Evolutionary conservation across 768 basidiomycete genomes (phyloP).

Genomic region (Sarcomyxa edulis): DNA sequence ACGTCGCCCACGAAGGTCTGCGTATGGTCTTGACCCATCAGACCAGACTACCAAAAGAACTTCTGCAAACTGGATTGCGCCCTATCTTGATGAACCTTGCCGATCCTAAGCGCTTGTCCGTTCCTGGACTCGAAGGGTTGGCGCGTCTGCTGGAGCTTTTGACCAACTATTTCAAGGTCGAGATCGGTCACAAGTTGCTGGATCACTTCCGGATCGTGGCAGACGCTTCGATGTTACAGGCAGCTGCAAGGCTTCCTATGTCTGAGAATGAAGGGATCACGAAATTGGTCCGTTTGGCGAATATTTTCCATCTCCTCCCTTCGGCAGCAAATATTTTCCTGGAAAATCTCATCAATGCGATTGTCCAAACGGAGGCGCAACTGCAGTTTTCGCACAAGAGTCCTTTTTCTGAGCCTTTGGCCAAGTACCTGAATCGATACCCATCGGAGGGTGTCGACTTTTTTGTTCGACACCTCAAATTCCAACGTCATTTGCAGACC

Average conservation of each 20-base stretch:
- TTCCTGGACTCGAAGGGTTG: constrained; percentile 88
- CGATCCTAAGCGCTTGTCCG: constrained; percentile 90
- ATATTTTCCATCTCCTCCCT: constrained; percentile 95
- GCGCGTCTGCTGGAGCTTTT: constrained; percentile 90
- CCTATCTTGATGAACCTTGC: constrained; percentile 98
- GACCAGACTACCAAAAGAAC: constrained; percentile 88
- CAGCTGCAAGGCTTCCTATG: constrained; percentile 73
- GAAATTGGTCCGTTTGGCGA: constrained; percentile 90
- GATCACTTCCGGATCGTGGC: constrained; percentile 95
- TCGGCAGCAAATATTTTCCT: constrained; percentile 91
- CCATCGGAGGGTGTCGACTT: constrained; percentile 81
- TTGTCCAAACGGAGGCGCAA: constrained; percentile 88
- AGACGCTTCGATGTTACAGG: constrained; percentile 78
- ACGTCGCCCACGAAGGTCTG: constrained; percentile 91
- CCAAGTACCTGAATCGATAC: constrained; percentile 88
- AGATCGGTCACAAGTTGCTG: constrained; percentile 94
- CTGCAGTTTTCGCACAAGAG: constrained; percentile 87
- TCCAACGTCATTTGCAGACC: constrained; percentile 77
- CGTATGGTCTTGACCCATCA: constrained; percentile 86
- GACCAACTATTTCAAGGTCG: constrained; percentile 99
- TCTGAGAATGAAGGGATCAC: constrained; percentile 88
- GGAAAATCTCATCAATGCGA: constrained; percentile 76
- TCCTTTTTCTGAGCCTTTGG: constrained; percentile 91
- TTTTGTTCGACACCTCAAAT: constrained; percentile 74
- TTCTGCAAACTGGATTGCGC: constrained; percentile 90